phyloP scores from a whole-genome alignment of 345 rosid species.

The Raphanus raphanistrum region DNA sequence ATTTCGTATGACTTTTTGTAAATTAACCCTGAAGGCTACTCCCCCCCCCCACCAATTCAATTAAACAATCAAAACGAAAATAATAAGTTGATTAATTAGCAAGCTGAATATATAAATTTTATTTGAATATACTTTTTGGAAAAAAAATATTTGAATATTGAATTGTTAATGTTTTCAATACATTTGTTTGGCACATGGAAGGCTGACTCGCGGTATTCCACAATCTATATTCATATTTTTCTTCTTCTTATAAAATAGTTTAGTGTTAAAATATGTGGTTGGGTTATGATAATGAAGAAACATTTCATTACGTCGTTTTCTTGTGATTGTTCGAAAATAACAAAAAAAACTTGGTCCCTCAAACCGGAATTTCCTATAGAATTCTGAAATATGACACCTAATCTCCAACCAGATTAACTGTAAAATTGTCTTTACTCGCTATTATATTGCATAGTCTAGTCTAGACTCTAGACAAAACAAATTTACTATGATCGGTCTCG shows the following conservation, averaged over 20 bases:
- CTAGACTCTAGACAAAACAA: not conserved
- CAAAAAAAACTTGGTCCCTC: not conserved
- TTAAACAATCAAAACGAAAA: conserved; percentile 13
- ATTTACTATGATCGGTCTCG: not conserved
- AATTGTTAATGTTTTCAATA: not conserved
- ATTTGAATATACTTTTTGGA: no score
- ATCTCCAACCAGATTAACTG: conserved; percentile 37
- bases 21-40: conserved; percentile 3
- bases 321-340: not conserved
- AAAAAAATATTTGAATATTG: no score
- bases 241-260: not conserved
- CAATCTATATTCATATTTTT: not conserved
- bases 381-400: not conserved
- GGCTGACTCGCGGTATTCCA: conserved; percentile 8
- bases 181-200: not conserved
- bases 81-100: conserved; percentile 10
- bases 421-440: conserved; percentile 17
- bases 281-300: not conserved
- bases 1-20: conserved; percentile 22
- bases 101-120: not conserved
- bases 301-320: conserved; percentile 4
- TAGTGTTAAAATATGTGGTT: conserved; percentile 9
- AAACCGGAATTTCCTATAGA: not conserved
- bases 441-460: conserved; percentile 10
- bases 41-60: not conserved